phyloP scores from a whole-genome alignment of 768 basidiomycete species.

The Leccinum longicurvipes region DNA sequence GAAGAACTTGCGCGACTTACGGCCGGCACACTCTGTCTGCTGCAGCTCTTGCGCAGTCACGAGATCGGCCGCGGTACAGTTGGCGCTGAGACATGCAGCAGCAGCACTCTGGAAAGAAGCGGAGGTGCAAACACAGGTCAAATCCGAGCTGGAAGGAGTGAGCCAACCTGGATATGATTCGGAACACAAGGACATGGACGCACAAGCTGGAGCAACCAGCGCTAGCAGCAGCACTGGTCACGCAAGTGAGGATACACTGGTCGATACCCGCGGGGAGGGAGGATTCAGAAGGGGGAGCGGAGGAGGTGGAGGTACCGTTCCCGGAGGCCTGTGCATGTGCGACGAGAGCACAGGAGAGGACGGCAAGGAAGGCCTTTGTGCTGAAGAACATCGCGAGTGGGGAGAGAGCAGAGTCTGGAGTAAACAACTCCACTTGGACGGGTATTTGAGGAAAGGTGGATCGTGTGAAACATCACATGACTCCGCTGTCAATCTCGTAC shows the following conservation, averaged over 20 bases:
- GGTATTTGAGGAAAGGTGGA: conserved; percentile 13
- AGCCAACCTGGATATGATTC: not conserved
- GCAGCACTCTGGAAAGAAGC: conserved; percentile 35
- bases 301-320: not conserved
- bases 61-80: conserved; percentile 33
- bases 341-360: conserved; percentile 15
- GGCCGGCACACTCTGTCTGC: conserved; percentile 27
- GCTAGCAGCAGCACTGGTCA: not conserved
- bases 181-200: not conserved
- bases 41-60: conserved; percentile 33
- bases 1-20: conserved; percentile 5
- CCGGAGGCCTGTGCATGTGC: conserved; percentile 20
- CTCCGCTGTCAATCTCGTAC: not conserved
- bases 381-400: conserved; percentile 14
- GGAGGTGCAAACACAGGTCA: conserved; percentile 40
- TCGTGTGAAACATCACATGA: conserved; percentile 13
- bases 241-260: conserved; percentile 11
- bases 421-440: not conserved
- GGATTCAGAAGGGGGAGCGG: not conserved
- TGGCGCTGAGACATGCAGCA: conserved; percentile 30
- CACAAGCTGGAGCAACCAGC: conserved; percentile 16
- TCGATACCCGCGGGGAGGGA: conserved; percentile 1
- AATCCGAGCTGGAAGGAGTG: conserved; percentile 31
- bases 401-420: not conserved
- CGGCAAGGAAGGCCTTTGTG: conserved; percentile 19